Evolutionary conservation across 106 monocot species (phyloP).

Genomic region (Amphibolis antarctica): DNA sequence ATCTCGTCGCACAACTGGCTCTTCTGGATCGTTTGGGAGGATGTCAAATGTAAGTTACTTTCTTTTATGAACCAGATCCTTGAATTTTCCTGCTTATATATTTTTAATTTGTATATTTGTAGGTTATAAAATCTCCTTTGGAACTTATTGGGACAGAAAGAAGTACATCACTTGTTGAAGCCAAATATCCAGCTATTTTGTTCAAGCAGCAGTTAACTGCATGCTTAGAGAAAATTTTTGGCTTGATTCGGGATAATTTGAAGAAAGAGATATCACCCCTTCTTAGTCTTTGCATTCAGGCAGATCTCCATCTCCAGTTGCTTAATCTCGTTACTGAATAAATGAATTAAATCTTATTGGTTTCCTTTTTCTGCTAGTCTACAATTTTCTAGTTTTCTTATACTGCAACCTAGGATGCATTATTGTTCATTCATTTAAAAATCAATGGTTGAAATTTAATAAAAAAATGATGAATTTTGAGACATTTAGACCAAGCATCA

Average conservation of each 20-base stretch:
- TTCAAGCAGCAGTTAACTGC: conserved; percentile 94
- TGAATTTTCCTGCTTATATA: not conserved
- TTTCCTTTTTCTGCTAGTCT: too few relatives aligned
- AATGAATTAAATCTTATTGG: too few relatives aligned
- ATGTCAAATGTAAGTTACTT: conserved; percentile 31
- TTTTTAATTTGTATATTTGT: not conserved
- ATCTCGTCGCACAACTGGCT: conserved; percentile 32
- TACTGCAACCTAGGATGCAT: not conserved
- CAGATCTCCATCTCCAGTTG: conserved; percentile 8
- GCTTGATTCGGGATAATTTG: conserved; percentile 81
- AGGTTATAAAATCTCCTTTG: conserved; percentile 50
- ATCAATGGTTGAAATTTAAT: too few relatives aligned
- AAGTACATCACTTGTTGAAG: conserved; percentile 51
- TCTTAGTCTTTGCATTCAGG: conserved; percentile 78
- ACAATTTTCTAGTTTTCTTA: not conserved
- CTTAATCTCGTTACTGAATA: too few relatives aligned
- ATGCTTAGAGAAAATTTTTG: conserved; percentile 86
- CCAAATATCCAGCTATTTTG: conserved; percentile 77
- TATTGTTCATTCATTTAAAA: too few relatives aligned
- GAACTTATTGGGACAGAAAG: conserved; percentile 45
- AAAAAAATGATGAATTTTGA: too few relatives aligned
- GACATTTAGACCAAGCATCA: too few relatives aligned
- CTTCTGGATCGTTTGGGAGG: conserved; percentile 40
- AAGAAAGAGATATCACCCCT: conserved; percentile 90
- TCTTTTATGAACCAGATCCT: not conserved